Base-by-base conservation (phyloP, 2,329 filamentous ascomycete genomes). In the Xylariaceae sp. region DNA sequence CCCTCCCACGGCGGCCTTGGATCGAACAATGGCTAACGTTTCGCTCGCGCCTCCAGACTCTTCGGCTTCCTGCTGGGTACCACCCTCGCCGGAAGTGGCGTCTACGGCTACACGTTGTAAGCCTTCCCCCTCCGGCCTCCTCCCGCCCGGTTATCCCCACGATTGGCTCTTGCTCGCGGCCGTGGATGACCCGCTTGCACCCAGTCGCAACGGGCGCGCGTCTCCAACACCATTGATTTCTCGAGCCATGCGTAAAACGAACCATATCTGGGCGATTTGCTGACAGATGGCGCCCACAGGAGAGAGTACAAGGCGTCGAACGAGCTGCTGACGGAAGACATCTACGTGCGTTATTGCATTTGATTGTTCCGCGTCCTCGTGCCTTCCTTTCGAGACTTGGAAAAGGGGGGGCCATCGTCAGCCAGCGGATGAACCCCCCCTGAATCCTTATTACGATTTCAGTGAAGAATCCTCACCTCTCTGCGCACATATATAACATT, bases 241-340 rank as follows among this genome's bases (percentile, higher is more conserved):
- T 16, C 12, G 11, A 29, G 13, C 18, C 14, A n/a, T 15, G 26
- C 4, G 18, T 29, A 29, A n/a, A n/a, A n/a, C n/a, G n/a, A n/a
- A n/a, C n/a, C n/a, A n/a, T n/a, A n/a, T n/a, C n/a, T n/a, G n/a
- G n/a, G n/a, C n/a, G n/a, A n/a, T n/a, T n/a, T n/a, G n/a, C n/a
- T n/a, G n/a, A n/a, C n/a, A n/a, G n/a, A n/a, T n/a, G n/a, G 5
- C 5, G 22, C 19, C 23, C 6, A 31, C 19, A 53, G 50, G 38
- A 79, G 90, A 58, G 89, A 96, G 62, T 96, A 95, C 70, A 87
- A 88, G 65, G 72, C 88, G 27, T 85, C 87, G 49, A 96, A 95
- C 67, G 85, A 94, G 64, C 74, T 95, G 55, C 68, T 96, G 63
- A 90, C 82, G 40, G 88, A 94, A 64, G 90, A 96, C 63, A 94